Evolutionary conservation across 164 flowering plant species (phyloP).

Genomic region (Magnolia officinalis): DNA sequence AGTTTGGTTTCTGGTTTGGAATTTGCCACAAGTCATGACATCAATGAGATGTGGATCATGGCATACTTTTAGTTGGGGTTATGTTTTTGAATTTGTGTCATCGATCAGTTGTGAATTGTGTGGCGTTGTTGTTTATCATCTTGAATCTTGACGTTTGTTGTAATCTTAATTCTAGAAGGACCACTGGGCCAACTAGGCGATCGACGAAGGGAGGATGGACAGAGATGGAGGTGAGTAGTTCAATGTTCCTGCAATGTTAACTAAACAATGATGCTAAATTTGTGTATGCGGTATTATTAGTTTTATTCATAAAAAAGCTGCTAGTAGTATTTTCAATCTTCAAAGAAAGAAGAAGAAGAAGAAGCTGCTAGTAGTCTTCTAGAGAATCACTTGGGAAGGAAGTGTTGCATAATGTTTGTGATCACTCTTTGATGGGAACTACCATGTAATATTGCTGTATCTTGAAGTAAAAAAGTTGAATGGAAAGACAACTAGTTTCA

Average conservation of each 20-base stretch:
- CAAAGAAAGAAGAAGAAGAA: neutral
- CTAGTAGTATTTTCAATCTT: neutral
- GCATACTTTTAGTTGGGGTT: too few relatives aligned
- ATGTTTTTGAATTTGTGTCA: neutral
- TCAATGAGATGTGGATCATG: too few relatives aligned
- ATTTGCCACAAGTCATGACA: too few relatives aligned
- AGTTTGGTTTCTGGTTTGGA: neutral
- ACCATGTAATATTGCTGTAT: neutral
- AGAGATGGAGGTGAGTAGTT: conserved; percentile 41
- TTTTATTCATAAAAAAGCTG: neutral
- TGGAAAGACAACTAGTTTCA: neutral
- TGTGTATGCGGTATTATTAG: neutral
- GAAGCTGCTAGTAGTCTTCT: neutral
- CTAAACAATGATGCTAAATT: neutral
- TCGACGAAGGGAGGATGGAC: conserved; percentile 68
- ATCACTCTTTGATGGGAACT: neutral
- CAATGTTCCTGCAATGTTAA: neutral
- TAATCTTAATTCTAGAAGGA: conserved; percentile 28
- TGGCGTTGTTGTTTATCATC: neutral
- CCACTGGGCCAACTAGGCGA: conserved; percentile 44
- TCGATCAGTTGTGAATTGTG: neutral
- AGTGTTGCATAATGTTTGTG: neutral
- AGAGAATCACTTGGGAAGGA: neutral
- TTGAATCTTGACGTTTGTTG: neutral
- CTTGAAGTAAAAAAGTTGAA: neutral